phyloP scores from a whole-genome alignment of 805 yeast genomes.

The Ogataea haglerorum region DNA sequence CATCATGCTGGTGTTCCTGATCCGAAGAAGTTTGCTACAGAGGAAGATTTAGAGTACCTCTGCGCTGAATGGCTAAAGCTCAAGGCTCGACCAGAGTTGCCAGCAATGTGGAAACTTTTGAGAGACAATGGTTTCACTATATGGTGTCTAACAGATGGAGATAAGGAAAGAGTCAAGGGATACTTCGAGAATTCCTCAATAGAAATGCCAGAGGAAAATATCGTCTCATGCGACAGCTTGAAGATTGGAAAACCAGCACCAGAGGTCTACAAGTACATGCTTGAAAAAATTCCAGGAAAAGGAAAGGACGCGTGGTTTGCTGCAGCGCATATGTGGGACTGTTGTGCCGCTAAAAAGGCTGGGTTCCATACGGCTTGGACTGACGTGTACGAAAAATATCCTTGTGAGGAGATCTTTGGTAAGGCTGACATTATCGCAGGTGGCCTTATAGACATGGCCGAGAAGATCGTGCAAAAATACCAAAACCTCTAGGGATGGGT shows the following conservation, averaged over 20 bases:
- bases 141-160: slow-evolving; percentile 32
- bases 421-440: slow-evolving; percentile 29
- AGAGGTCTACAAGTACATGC: slow-evolving; percentile 27
- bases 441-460: slow-evolving; percentile 31
- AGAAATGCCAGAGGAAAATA: slow-evolving; percentile 28
- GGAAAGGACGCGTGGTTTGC: slow-evolving; percentile 33
- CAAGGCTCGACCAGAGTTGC: slow-evolving; percentile 28
- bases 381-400: slow-evolving; percentile 29
- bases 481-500: not conserved
- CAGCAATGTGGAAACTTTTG: slow-evolving; percentile 27
- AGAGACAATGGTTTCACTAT: slow-evolving; percentile 31
- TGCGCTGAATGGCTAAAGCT: slow-evolving; percentile 26
- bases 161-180: slow-evolving; percentile 27
- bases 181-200: slow-evolving; percentile 27
- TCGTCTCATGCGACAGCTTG: slow-evolving; percentile 31
- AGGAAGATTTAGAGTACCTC: slow-evolving; percentile 27
- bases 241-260: slow-evolving; percentile 32
- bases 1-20: slow-evolving; percentile 28
- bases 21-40: slow-evolving; percentile 27
- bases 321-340: slow-evolving; percentile 35
- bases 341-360: slow-evolving; percentile 31
- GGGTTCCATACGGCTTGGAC: slow-evolving; percentile 34
- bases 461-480: slow-evolving; percentile 2
- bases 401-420: slow-evolving; percentile 31
- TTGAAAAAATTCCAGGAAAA: slow-evolving; percentile 24